These are phyloP conservation scores for Heliamphora pulchella DNA, from an alignment of 179 eudicot genomes.

Conservation along the genomic window DNA sequence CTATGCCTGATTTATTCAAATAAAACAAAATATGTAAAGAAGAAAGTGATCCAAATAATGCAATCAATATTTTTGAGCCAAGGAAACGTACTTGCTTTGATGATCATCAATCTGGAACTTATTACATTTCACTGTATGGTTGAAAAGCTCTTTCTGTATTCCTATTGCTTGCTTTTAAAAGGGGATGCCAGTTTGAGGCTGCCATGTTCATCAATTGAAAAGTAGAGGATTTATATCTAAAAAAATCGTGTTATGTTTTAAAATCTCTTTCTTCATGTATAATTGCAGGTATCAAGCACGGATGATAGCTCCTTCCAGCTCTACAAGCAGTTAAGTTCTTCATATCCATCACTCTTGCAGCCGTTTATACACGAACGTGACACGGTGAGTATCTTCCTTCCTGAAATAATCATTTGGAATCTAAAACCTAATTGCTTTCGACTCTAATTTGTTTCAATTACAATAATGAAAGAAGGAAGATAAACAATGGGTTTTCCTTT, in stretches of 20 bases:
- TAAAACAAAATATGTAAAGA: neutral
- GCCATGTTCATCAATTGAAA: neutral
- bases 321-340: conserved; percentile 58
- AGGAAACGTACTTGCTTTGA: neutral
- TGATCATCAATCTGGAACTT: neutral
- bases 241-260: neutral
- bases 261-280: neutral
- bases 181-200: neutral
- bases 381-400: conserved; percentile 38
- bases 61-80: neutral
- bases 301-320: conserved; percentile 53
- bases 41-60: neutral
- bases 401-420: neutral
- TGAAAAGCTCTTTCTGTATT: neutral
- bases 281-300: conserved; percentile 47
- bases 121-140: neutral
- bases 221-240: neutral
- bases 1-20: neutral
- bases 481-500: neutral
- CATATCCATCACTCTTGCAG: conserved; percentile 75
- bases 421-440: neutral
- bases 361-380: conserved; percentile 85
- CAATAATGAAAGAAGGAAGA: too few species aligned
- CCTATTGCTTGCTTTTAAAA: neutral
- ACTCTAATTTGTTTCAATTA: neutral